phyloP scores from a whole-genome alignment of 768 basidiomycete genomes.

The Naganishia kalamii region DNA sequence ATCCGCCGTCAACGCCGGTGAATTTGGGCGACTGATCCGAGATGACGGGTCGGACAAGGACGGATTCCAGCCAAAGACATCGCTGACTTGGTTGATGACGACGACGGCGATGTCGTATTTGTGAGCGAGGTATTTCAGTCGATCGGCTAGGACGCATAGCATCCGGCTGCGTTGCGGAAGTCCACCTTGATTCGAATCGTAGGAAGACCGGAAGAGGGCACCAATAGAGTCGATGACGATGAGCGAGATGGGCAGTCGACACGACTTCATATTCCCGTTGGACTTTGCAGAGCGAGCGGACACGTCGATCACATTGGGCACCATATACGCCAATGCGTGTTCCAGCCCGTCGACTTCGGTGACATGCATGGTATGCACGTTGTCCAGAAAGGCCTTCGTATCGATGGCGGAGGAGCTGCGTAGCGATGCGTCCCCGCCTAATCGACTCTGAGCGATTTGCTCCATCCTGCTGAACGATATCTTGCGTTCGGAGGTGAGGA shows the following conservation, averaged over 20 bases:
- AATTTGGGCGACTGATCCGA: neutral
- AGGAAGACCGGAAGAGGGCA: slow-evolving; percentile 68
- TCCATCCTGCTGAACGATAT: slow-evolving; percentile 38
- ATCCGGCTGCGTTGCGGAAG: slow-evolving; percentile 68
- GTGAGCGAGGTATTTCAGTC: slow-evolving; percentile 66
- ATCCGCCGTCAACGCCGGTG: neutral
- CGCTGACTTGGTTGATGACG: slow-evolving; percentile 82
- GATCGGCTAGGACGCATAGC: slow-evolving; percentile 60
- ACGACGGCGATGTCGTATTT: slow-evolving; percentile 64
- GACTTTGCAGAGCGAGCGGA: slow-evolving; percentile 51
- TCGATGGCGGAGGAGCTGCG: neutral
- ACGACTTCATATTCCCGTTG: slow-evolving; percentile 35
- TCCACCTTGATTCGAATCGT: slow-evolving; percentile 57
- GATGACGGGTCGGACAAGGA: neutral
- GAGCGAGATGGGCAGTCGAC: slow-evolving; percentile 58
- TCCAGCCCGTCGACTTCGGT: slow-evolving; percentile 45
- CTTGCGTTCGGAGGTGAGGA: slow-evolving; percentile 43
- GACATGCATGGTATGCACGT: slow-evolving; percentile 56
- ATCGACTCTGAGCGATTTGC: slow-evolving; percentile 31
- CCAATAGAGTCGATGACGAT: slow-evolving; percentile 82
- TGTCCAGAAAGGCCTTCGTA: slow-evolving; percentile 27
- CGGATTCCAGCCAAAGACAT: slow-evolving; percentile 57
- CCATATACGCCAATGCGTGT: slow-evolving; percentile 45
- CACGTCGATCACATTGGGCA: slow-evolving; percentile 42
- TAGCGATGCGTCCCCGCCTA: slow-evolving; percentile 11